Evolutionary conservation across 139 green algal species (phyloP).

Genomic region (Chlamydomonas applanata): DNA sequence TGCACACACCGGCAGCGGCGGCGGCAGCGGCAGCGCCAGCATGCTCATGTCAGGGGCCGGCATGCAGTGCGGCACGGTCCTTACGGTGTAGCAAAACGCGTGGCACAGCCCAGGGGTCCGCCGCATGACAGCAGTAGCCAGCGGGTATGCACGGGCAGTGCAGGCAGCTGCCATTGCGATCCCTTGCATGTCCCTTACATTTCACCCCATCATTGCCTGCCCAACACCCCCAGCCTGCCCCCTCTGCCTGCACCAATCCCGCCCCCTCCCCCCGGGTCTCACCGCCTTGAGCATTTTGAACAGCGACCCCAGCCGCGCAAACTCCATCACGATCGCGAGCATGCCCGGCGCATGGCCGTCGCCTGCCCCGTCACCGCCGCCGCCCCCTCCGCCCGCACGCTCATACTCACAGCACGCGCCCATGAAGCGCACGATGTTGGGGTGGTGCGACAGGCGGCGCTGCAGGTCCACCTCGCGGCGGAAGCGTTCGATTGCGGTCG

Average conservation of each 20-base stretch:
- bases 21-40: background rate
- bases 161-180: too few species aligned
- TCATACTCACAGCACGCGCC: constrained; percentile 47
- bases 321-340: constrained; percentile 63
- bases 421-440: constrained; percentile 61
- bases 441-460: constrained; percentile 50
- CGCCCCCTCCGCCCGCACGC: background rate
- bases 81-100: too few species aligned
- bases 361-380: background rate
- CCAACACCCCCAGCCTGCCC: too few species aligned
- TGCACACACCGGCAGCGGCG: constrained; percentile 5
- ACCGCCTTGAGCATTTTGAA: constrained; percentile 43
- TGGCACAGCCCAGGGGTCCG: too few species aligned
- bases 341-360: background rate
- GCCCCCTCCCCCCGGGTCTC: background rate
- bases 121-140: too few species aligned
- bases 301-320: constrained; percentile 43
- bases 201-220: too few species aligned
- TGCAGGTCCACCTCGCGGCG: constrained; percentile 60
- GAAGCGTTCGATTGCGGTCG: constrained; percentile 12
- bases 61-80: too few species aligned
- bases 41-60: too few species aligned
- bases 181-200: too few species aligned
- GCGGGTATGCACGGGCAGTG: too few species aligned
- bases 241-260: too few species aligned